Conservation (phyloP, 257 asterid genomes). For the Nicotiana undulata region DNA sequence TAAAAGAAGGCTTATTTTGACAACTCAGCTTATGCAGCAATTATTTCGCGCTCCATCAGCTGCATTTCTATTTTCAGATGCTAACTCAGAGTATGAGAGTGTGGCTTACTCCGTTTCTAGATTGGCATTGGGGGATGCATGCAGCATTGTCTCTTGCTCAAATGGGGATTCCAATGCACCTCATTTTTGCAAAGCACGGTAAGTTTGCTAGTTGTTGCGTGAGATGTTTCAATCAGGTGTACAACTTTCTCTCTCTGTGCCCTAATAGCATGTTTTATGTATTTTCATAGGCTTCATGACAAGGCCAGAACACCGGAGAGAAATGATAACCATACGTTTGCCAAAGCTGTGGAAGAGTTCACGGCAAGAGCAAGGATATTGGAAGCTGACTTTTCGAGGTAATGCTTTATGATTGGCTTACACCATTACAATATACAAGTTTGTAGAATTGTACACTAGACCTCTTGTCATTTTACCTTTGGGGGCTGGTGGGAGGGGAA, state of each 20-base stretch:
- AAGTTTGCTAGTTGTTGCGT: background rate
- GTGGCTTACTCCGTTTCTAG: conserved; percentile 54
- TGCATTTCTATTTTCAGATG: conserved; percentile 41
- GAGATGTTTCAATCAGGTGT: background rate
- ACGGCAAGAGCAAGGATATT: conserved; percentile 37
- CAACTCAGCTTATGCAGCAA: conserved; percentile 85
- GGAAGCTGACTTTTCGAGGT: conserved; percentile 52
- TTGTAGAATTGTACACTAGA: background rate
- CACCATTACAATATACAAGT: background rate
- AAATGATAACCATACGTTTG: conserved; percentile 21
- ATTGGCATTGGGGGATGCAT: conserved; percentile 64
- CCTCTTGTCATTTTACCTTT: background rate
- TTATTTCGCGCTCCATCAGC: conserved; percentile 48
- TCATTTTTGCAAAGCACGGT: background rate
- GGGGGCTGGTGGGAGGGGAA: background rate
- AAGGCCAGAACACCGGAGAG: conserved; percentile 28
- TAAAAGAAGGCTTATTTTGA: conserved; percentile 60
- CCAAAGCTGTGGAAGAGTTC: conserved; percentile 37
- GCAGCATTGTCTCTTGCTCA: conserved; percentile 27
- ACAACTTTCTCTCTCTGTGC: background rate
- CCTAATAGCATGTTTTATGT: conserved; percentile 2
- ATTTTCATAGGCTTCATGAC: conserved; percentile 30
- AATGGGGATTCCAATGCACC: conserved; percentile 1
- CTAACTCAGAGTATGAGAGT: conserved; percentile 35
- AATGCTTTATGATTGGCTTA: conserved; percentile 1